phyloP scores from a whole-genome alignment of 2,329 filamentous ascomycete genomes.

The Pseudogymnoascus sp. region DNA sequence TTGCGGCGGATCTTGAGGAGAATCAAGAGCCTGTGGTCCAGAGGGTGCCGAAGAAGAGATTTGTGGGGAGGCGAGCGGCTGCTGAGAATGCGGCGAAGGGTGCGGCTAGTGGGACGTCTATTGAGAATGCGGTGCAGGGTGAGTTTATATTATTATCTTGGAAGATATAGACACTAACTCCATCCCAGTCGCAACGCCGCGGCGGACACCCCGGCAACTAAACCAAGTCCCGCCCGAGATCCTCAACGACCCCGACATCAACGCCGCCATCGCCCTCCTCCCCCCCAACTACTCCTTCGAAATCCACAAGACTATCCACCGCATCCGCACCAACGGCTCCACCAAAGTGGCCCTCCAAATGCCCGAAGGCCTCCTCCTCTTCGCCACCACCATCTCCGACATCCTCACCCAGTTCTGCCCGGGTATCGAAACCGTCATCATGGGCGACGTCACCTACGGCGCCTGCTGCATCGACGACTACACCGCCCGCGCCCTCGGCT shows the following conservation, averaged over 20 bases:
- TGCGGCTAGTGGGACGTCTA: slow-evolving; percentile 26
- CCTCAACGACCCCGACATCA: slow-evolving; percentile 74
- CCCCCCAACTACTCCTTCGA: slow-evolving; percentile 98
- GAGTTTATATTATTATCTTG: slow-evolving; percentile 13
- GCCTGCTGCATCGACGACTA: slow-evolving; percentile 99
- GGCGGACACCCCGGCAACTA: slow-evolving; percentile 69
- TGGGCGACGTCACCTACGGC: slow-evolving; percentile 98
- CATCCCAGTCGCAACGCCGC: slow-evolving; percentile 40
- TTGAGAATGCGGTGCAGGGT: slow-evolving; percentile 64
- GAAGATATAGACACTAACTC: background rate
- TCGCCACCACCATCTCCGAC: slow-evolving; percentile 95
- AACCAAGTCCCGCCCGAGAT: slow-evolving; percentile 90
- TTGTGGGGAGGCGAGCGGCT: slow-evolving; percentile 76
- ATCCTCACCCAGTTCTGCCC: slow-evolving; percentile 93
- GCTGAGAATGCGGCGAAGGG: slow-evolving; percentile 49
- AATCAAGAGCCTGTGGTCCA: slow-evolving; percentile 38
- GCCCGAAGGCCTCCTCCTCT: slow-evolving; percentile 88
- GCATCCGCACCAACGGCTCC: slow-evolving; percentile 72
- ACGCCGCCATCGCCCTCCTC: slow-evolving; percentile 77
- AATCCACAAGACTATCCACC: slow-evolving; percentile 95
- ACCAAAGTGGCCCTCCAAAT: slow-evolving; percentile 92
- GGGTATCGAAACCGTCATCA: slow-evolving; percentile 86
- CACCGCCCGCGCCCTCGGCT: slow-evolving; percentile 86
- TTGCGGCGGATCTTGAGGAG: slow-evolving; percentile 59
- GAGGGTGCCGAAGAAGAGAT: slow-evolving; percentile 82